Conservation (phyloP, 2,329 filamentous ascomycete species). For the Thielaviopsis populi region DNA sequence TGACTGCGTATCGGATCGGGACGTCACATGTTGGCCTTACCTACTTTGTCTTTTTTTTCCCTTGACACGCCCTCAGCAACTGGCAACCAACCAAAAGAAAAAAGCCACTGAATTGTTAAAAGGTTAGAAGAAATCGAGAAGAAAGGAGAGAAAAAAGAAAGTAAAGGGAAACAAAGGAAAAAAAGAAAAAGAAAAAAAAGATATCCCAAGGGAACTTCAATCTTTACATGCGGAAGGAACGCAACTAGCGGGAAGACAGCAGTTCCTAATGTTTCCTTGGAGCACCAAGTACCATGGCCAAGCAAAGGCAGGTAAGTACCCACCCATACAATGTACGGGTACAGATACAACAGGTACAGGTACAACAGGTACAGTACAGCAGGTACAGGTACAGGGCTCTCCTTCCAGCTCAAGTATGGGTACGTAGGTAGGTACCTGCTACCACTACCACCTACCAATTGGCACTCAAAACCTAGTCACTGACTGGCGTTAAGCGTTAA, state of each 20-base stretch:
- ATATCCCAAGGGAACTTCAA: not conserved
- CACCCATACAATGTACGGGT: too few species aligned
- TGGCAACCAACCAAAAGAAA: constrained; percentile 2
- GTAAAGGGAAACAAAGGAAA: not conserved
- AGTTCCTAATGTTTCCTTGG: constrained; percentile 2
- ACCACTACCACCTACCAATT: too few species aligned
- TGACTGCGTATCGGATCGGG: not conserved
- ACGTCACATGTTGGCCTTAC: not conserved
- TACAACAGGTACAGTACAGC: too few species aligned
- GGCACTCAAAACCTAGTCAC: not conserved
- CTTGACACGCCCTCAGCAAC: not conserved
- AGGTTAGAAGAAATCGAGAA: not conserved
- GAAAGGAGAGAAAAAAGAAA: not conserved
- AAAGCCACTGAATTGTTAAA: not conserved
- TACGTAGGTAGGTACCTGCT: not conserved
- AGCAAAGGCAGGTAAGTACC: too few species aligned
- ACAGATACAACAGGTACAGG: too few species aligned
- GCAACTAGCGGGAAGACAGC: constrained; percentile 1
- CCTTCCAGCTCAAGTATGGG: not conserved
- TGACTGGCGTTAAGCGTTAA: not conserved
- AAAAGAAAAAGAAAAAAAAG: not conserved
- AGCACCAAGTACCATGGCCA: not conserved
- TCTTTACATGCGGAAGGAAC: constrained; percentile 7
- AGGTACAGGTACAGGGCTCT: not conserved
- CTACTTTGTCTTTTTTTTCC: not conserved